A percentile compares a stretch with the other conserved stretches of the same genome.
phyloP scores from a whole-genome alignment of 805 yeast genomes.

The Ogataea thermomethanolica region DNA sequence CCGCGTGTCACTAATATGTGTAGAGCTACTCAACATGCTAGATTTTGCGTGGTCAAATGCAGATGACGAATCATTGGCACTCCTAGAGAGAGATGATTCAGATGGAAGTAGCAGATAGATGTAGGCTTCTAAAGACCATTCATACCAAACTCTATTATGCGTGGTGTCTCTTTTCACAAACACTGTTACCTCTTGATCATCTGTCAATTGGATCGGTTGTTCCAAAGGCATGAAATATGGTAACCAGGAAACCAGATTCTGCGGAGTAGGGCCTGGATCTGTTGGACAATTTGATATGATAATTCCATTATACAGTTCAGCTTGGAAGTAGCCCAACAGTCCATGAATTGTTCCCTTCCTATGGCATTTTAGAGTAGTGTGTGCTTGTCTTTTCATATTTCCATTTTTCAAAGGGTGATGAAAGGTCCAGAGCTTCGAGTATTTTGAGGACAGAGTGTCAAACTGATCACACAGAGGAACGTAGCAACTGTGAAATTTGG shows the following conservation, averaged over 20 bases:
- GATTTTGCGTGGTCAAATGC: constrained; percentile 2
- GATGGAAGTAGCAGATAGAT: constrained; percentile 34
- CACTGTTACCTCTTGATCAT: constrained; percentile 52
- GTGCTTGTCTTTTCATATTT: constrained; percentile 24
- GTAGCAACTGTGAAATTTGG: constrained; percentile 25
- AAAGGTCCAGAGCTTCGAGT: constrained; percentile 59
- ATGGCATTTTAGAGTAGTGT: constrained; percentile 38
- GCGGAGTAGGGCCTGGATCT: constrained; percentile 34
- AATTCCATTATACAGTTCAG: constrained; percentile 60
- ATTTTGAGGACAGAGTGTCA: constrained; percentile 43
- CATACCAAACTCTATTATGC: constrained; percentile 56
- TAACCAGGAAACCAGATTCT: constrained; percentile 59
- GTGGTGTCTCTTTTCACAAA: constrained; percentile 46
- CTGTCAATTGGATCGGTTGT: constrained; percentile 48
- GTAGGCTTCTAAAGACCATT: constrained; percentile 58
- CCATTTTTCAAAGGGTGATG: constrained; percentile 35
- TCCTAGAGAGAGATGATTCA: constrained; percentile 15
- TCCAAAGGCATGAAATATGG: constrained; percentile 63
- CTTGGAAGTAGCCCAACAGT: constrained; percentile 69
- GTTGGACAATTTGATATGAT: constrained; percentile 49
- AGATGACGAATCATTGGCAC: constrained; percentile 9
- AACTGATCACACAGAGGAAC: constrained; percentile 32
- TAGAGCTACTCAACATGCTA: constrained; percentile 7
- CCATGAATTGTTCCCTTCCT: constrained; percentile 65
- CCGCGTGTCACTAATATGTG: constrained; percentile 6